These are phyloP conservation scores for Leptographium radiaticola DNA, from an alignment of 2,329 filamentous ascomycete genomes.

Conservation along the genomic window DNA sequence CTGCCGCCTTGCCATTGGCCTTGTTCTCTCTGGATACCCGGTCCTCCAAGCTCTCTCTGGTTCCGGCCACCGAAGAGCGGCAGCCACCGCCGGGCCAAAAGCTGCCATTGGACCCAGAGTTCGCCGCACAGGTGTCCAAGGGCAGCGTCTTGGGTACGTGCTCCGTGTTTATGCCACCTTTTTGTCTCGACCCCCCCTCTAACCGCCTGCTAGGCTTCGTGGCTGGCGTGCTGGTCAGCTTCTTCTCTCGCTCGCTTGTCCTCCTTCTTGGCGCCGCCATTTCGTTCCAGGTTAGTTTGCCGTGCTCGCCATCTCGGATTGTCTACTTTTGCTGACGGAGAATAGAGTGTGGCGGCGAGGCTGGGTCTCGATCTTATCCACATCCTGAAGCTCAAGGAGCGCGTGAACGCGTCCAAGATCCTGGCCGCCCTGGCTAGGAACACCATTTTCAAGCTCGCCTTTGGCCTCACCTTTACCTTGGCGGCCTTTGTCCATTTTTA, in stretches of 20 bases:
- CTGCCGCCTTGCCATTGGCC: slow-evolving; percentile 4
- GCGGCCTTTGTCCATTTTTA: slow-evolving; percentile 47
- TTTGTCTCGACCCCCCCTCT: neutral
- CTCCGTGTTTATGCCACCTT: neutral
- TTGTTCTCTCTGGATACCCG: neutral
- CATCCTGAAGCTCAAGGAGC: slow-evolving; percentile 23
- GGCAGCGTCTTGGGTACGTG: slow-evolving; percentile 37
- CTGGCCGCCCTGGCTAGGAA: slow-evolving; percentile 40
- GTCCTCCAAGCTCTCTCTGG: no score
- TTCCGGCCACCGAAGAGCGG: neutral
- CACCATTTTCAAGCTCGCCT: slow-evolving; percentile 53
- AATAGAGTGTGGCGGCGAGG: slow-evolving; percentile 23
- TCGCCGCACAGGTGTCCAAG: slow-evolving; percentile 37
- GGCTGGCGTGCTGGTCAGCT: slow-evolving; percentile 50
- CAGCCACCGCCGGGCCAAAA: neutral
- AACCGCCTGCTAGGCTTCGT: slow-evolving; percentile 35
- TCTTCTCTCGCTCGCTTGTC: slow-evolving; percentile 59
- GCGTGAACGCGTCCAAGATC: slow-evolving; percentile 24
- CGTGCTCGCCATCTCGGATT: no score
- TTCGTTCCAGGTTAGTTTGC: slow-evolving; percentile 42
- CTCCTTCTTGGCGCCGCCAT: slow-evolving; percentile 53
- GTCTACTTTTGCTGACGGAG: neutral
- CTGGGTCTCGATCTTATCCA: slow-evolving; percentile 28
- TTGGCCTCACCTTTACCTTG: slow-evolving; percentile 60
- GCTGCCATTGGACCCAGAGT: slow-evolving; percentile 16